phyloP scores from a whole-genome alignment of 306 rosid genomes.

The Quercus gilva region DNA sequence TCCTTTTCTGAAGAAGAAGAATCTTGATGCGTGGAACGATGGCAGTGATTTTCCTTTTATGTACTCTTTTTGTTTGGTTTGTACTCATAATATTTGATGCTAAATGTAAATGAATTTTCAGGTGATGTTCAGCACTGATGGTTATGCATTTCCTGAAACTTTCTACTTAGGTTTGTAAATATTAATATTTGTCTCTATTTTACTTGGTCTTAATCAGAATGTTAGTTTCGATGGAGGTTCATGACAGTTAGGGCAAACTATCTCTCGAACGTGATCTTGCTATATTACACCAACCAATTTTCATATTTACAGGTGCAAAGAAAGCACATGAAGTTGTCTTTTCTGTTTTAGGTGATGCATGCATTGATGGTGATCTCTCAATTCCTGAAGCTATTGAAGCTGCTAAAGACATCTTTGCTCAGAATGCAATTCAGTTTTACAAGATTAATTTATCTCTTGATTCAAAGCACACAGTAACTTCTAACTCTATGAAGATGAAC shows the following conservation, averaged over 20 bases:
- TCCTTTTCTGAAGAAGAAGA: background rate
- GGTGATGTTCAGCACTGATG: slow-evolving; percentile 98
- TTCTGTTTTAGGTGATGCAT: slow-evolving; percentile 69
- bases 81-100: slow-evolving; percentile 14
- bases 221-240: background rate
- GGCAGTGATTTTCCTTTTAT: background rate
- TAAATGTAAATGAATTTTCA: slow-evolving; percentile 39
- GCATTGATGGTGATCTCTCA: slow-evolving; percentile 77
- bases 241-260: background rate
- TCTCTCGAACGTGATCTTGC: background rate
- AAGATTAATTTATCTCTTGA: slow-evolving; percentile 42
- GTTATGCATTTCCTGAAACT: slow-evolving; percentile 76
- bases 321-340: slow-evolving; percentile 71
- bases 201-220: background rate
- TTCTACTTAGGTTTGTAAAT: slow-evolving; percentile 75
- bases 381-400: slow-evolving; percentile 73
- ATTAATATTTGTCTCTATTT: background rate
- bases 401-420: slow-evolving; percentile 68
- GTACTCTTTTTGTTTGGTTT: background rate
- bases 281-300: slow-evolving; percentile 16
- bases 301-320: slow-evolving; percentile 67
- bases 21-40: background rate
- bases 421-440: slow-evolving; percentile 68
- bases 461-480: slow-evolving; percentile 25
- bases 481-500: slow-evolving; percentile 28